A percentile compares a stretch with the other conserved stretches of the same genome.
phyloP scores from a whole-genome alignment of 768 basidiomycete species.

The Tylopilus subfusipes region DNA sequence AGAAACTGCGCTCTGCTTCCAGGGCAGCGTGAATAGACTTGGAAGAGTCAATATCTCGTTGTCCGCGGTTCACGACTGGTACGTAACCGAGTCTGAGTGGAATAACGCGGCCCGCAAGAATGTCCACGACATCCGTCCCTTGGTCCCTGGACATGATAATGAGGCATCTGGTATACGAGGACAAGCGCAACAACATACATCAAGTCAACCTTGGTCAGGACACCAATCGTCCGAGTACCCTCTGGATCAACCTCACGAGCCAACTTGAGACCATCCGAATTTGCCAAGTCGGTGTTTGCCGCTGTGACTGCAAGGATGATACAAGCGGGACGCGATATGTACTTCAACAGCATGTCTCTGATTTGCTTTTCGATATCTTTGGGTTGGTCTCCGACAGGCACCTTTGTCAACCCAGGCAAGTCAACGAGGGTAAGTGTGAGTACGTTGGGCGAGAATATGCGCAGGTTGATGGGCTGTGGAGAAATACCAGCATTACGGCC shows the following conservation, averaged over 20 bases:
- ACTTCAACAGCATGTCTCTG: constrained; percentile 92
- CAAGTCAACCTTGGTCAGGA: constrained; percentile 95
- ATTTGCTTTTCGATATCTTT: constrained; percentile 98
- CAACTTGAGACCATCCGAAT: constrained; percentile 95
- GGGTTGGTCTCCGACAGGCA: constrained; percentile 95
- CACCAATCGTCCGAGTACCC: constrained; percentile 95
- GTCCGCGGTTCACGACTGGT: constrained; percentile 97
- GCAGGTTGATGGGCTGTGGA: constrained; percentile 93
- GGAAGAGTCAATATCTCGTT: constrained; percentile 89
- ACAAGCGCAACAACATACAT: constrained; percentile 61
- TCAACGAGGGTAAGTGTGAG: constrained; percentile 97
- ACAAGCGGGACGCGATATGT: constrained; percentile 91
- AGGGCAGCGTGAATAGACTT: constrained; percentile 84
- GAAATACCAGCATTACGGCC: constrained; percentile 99
- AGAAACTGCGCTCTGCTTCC: constrained; percentile 88
- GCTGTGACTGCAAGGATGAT: constrained; percentile 96
- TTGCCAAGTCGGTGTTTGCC: constrained; percentile 96
- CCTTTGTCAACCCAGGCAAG: constrained; percentile 92
- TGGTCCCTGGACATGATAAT: constrained; percentile 64
- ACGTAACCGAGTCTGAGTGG: constrained; percentile 96
- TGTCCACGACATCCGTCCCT: constrained; percentile 98
- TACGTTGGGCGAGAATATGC: constrained; percentile 96
- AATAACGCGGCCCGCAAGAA: constrained; percentile 94
- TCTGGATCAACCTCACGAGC: constrained; percentile 97
- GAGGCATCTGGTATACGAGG: neutral